A percentile compares a stretch with the other conserved stretches of the same genome.
These are phyloP conservation scores for Daldinia caldariorum DNA, from an alignment of 495 filamentous ascomycete genomes.

Conservation along the genomic window DNA sequence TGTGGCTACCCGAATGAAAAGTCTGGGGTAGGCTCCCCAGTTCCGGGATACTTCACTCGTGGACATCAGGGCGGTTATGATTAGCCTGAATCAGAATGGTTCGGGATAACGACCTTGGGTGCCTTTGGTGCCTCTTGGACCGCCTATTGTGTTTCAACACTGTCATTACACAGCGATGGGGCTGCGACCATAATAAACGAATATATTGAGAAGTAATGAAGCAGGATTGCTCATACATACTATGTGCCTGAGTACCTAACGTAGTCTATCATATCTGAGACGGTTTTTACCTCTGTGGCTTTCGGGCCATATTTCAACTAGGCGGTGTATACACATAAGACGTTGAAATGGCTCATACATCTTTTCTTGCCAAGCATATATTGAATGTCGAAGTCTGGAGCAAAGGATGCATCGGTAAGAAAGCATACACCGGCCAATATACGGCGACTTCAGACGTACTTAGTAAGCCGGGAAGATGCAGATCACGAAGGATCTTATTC, in stretches of 20 bases:
- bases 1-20: slow-evolving; percentile 28
- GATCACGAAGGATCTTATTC: slow-evolving; percentile 9
- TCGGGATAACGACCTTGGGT: slow-evolving; percentile 5
- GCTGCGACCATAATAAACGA: slow-evolving; percentile 17
- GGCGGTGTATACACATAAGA: slow-evolving; percentile 21
- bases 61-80: slow-evolving; percentile 22
- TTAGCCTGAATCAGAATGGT: slow-evolving; percentile 35
- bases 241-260: not conserved
- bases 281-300: slow-evolving; percentile 17
- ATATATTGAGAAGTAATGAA: not conserved
- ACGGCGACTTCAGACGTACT: slow-evolving; percentile 20
- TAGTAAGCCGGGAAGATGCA: slow-evolving; percentile 26
- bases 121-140: not conserved
- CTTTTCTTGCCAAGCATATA: slow-evolving; percentile 13
- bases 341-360: not conserved
- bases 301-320: slow-evolving; percentile 20
- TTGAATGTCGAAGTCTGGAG: slow-evolving; percentile 14
- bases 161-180: slow-evolving; percentile 37
- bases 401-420: slow-evolving; percentile 8
- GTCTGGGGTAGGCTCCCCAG: slow-evolving; percentile 42
- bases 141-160: slow-evolving; percentile 20
- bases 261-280: slow-evolving; percentile 4
- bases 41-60: slow-evolving; percentile 39
- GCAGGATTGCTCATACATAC: slow-evolving; percentile 12
- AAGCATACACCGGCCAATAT: slow-evolving; percentile 34